Conservation (phyloP, 495 filamentous ascomycete genomes). For the Trichoderma virens region DNA sequence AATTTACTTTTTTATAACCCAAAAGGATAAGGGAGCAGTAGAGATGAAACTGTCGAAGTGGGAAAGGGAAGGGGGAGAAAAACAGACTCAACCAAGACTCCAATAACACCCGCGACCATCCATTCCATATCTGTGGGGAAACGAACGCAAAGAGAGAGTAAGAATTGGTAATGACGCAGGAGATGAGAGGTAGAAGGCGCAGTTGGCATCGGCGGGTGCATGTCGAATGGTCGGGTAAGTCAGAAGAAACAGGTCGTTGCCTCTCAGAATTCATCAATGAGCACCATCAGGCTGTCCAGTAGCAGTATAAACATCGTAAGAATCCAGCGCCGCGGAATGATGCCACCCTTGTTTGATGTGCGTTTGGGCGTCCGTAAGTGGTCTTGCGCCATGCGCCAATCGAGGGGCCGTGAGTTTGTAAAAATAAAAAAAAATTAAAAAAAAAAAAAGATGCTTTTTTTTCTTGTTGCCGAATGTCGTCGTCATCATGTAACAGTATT, state of each 20-base stretch:
- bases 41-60: not conserved
- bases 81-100: slow-evolving; percentile 6
- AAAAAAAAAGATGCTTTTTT: not conserved
- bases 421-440: not conserved
- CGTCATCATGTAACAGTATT: not conserved
- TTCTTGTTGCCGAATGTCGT: not conserved
- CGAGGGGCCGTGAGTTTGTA: slow-evolving; percentile 1
- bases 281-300: not conserved
- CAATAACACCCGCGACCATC: slow-evolving; percentile 6
- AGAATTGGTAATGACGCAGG: slow-evolving; percentile 2
- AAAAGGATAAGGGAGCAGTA: not conserved
- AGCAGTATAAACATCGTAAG: not conserved
- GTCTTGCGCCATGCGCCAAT: slow-evolving; percentile 4
- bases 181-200: not conserved
- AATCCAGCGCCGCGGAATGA: not conserved
- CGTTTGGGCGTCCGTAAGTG: not conserved
- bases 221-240: not conserved
- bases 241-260: not conserved
- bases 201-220: not conserved
- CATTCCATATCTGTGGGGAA: slow-evolving; percentile 4
- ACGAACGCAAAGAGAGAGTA: slow-evolving; percentile 1
- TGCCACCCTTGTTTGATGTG: not conserved
- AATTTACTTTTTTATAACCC: not conserved
- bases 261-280: not conserved
- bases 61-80: not conserved